Evolutionary conservation across 2,329 filamentous ascomycete species (phyloP).

Genomic region (Alternaria sp.): DNA sequence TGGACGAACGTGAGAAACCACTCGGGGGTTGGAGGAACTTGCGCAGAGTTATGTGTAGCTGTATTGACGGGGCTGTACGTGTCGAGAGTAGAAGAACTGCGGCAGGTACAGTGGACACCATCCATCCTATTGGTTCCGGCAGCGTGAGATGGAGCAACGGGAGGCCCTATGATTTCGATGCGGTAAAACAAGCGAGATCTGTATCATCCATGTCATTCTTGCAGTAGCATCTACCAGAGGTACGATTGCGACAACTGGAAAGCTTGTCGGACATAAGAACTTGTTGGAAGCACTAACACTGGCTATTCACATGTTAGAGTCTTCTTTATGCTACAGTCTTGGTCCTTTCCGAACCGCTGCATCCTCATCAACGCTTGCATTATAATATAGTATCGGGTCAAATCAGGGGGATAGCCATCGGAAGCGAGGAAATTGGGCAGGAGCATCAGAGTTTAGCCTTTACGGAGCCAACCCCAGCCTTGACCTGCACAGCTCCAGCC

Average conservation of each 20-base stretch:
- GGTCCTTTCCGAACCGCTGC: not conserved
- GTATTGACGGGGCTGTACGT: not conserved
- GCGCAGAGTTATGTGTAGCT: not conserved
- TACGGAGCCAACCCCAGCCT: slow-evolving; percentile 42
- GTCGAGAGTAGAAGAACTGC: not conserved
- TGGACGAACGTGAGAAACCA: not conserved
- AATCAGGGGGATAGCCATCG: not conserved
- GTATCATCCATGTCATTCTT: not conserved
- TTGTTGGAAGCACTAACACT: not conserved
- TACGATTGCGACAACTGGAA: not conserved
- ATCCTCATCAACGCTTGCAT: not conserved
- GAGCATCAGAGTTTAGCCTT: slow-evolving; percentile 34
- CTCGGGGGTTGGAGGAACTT: not conserved
- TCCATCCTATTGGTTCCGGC: not conserved
- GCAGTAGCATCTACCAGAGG: not conserved
- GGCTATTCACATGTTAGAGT: not conserved
- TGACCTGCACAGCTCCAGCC: slow-evolving; percentile 42
- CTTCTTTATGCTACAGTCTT: not conserved
- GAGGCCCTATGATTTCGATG: not conserved
- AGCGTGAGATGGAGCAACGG: not conserved
- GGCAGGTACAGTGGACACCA: not conserved
- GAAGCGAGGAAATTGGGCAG: not conserved
- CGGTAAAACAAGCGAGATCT: slow-evolving; percentile 2
- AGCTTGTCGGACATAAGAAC: not conserved
- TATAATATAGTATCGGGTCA: not conserved